phyloP scores from a whole-genome alignment of 257 asterid genomes.

The Anisodus tanguticus region DNA sequence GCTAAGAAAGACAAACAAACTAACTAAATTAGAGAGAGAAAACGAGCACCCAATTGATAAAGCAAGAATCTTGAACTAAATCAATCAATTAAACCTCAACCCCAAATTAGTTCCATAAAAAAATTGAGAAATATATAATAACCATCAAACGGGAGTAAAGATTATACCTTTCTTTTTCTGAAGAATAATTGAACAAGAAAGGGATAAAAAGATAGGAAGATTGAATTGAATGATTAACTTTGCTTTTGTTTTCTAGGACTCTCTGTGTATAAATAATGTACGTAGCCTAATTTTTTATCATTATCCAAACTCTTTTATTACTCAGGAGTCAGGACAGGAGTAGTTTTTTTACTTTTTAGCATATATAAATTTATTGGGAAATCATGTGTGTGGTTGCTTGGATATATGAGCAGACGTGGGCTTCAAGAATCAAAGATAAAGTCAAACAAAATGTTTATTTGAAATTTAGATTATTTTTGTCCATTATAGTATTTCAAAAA shows the following conservation, averaged over 20 bases:
- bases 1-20: too few species aligned
- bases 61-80: constrained; percentile 11
- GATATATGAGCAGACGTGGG: not conserved
- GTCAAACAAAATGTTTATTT: not conserved
- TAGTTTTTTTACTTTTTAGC: too few species aligned
- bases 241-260: not conserved
- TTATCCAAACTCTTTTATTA: constrained; percentile 8
- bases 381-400: not conserved
- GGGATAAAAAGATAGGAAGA: not conserved
- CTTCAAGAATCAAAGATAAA: not conserved
- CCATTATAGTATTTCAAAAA: too few species aligned
- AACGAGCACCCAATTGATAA: not conserved
- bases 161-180: not conserved
- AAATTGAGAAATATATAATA: not conserved
- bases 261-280: not conserved
- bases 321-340: too few species aligned
- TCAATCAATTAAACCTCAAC: not conserved
- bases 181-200: not conserved
- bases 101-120: not conserved
- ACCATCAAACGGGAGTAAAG: not conserved
- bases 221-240: constrained; percentile 18
- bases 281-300: not conserved
- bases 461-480: too few species aligned
- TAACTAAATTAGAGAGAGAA: not conserved
- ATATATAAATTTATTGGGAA: not conserved